These are phyloP conservation scores for Trichoderma hamatum DNA, from an alignment of 2,329 filamentous ascomycete genomes.

Conservation along the genomic window DNA sequence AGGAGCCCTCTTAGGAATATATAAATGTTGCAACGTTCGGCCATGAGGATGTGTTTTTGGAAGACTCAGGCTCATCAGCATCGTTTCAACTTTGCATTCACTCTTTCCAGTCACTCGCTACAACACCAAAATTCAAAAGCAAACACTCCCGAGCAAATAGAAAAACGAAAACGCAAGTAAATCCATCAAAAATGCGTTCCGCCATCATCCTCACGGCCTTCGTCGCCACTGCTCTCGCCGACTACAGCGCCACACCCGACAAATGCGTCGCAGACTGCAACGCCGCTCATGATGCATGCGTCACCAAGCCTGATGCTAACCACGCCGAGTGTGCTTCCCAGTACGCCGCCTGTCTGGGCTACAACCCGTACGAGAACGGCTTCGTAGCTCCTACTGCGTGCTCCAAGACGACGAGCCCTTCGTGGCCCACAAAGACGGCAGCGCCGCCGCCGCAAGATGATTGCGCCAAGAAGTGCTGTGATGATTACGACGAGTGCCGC, in stretches of 20 bases:
- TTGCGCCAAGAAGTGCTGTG: conserved; percentile 3
- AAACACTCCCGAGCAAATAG: not conserved
- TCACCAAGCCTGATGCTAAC: too few species aligned
- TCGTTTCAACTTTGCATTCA: not conserved
- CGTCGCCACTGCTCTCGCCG: conserved; percentile 8
- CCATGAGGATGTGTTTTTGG: not conserved
- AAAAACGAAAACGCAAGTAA: not conserved
- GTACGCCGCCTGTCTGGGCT: too few species aligned
- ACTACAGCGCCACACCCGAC: conserved; percentile 1
- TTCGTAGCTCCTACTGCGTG: too few species aligned
- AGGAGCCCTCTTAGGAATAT: not conserved
- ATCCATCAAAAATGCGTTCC: conserved; percentile 14
- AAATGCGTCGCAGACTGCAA: too few species aligned
- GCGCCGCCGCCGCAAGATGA: too few species aligned
- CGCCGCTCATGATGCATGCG: too few species aligned
- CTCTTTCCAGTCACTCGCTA: not conserved
- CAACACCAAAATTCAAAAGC: not conserved
- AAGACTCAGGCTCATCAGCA: not conserved
- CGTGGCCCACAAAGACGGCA: not conserved
- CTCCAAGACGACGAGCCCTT: not conserved
- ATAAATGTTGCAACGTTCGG: not conserved
- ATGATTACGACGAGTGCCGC: not conserved
- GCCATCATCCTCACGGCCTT: conserved; percentile 4
- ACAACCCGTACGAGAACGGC: too few species aligned
- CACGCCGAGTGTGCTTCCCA: too few species aligned